Conservation (phyloP, 1,284 basidiomycete genomes). For the Ceratobasidium sp. region DNA sequence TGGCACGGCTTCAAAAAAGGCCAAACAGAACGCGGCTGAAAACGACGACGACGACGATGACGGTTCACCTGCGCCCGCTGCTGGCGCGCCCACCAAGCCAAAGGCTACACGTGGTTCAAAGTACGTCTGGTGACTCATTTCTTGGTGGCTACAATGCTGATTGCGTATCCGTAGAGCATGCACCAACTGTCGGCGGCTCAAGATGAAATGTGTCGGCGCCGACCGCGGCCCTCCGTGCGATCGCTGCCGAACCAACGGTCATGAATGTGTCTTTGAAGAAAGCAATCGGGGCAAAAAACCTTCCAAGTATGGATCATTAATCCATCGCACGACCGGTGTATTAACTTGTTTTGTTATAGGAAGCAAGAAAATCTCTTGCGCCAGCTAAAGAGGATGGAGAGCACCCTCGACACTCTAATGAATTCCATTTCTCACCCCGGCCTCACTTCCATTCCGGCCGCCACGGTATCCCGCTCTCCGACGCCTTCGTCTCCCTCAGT, state of each 20-base stretch:
- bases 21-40: slow-evolving; percentile 68
- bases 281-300: slow-evolving; percentile 92
- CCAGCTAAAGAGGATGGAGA: slow-evolving; percentile 91
- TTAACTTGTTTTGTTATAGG: slow-evolving; percentile 57
- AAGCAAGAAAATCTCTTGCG: slow-evolving; percentile 87
- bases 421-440: slow-evolving; percentile 82
- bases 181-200: slow-evolving; percentile 91
- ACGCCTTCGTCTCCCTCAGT: slow-evolving; percentile 59
- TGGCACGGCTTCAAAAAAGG: slow-evolving; percentile 55
- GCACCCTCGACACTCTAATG: slow-evolving; percentile 85
- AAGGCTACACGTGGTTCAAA: slow-evolving; percentile 87
- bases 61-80: slow-evolving; percentile 54
- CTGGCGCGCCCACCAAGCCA: slow-evolving; percentile 71
- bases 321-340: background rate
- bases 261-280: slow-evolving; percentile 86
- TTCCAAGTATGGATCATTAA: slow-evolving; percentile 66
- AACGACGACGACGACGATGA: slow-evolving; percentile 56
- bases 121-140: slow-evolving; percentile 56
- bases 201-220: slow-evolving; percentile 97
- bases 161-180: slow-evolving; percentile 68
- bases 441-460: slow-evolving; percentile 62
- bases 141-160: slow-evolving; percentile 24
- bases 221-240: slow-evolving; percentile 79
- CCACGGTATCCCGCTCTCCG: slow-evolving; percentile 80
- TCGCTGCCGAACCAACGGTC: slow-evolving; percentile 57